These are phyloP conservation scores for Phenoliferia sp. DNA, from an alignment of 1,284 basidiomycete genomes.

Conservation along the genomic window DNA sequence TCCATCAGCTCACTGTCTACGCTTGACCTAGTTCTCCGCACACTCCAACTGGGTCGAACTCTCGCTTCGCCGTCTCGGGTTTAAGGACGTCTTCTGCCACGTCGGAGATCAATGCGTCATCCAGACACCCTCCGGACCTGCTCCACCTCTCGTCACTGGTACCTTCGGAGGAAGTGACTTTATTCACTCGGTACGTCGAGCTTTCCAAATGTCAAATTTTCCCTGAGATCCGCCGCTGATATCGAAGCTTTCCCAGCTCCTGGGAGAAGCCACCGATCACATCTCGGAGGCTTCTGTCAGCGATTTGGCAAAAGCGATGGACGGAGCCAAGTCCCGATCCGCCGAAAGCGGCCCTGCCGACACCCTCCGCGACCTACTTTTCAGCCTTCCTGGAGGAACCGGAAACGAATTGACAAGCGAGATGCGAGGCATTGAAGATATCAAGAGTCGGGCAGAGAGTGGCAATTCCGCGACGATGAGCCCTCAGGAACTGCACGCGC, in stretches of 20 bases:
- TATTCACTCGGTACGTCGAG: slow-evolving; percentile 45
- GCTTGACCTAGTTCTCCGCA: slow-evolving; percentile 56
- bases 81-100: slow-evolving; percentile 72
- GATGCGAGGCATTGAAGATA: slow-evolving; percentile 67
- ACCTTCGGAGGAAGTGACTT: slow-evolving; percentile 87
- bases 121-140: slow-evolving; percentile 69
- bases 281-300: slow-evolving; percentile 72
- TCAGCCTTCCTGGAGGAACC: slow-evolving; percentile 51
- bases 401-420: slow-evolving; percentile 58
- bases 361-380: slow-evolving; percentile 34
- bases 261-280: slow-evolving; percentile 36
- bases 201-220: not conserved
- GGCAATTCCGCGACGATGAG: slow-evolving; percentile 61
- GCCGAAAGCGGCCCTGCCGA: slow-evolving; percentile 22
- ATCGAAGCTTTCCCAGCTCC: slow-evolving; percentile 12
- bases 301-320: slow-evolving; percentile 75
- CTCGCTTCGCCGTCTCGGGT: slow-evolving; percentile 35
- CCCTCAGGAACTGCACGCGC: slow-evolving; percentile 78
- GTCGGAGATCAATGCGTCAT: slow-evolving; percentile 77
- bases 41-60: slow-evolving; percentile 56
- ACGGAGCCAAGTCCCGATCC: slow-evolving; percentile 41
- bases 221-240: slow-evolving; percentile 2
- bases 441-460: slow-evolving; percentile 58
- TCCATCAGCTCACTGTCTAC: slow-evolving; percentile 57
- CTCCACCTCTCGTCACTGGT: slow-evolving; percentile 80